phyloP scores from a whole-genome alignment of 352 stramenopile species.

The Pythium sp. region DNA sequence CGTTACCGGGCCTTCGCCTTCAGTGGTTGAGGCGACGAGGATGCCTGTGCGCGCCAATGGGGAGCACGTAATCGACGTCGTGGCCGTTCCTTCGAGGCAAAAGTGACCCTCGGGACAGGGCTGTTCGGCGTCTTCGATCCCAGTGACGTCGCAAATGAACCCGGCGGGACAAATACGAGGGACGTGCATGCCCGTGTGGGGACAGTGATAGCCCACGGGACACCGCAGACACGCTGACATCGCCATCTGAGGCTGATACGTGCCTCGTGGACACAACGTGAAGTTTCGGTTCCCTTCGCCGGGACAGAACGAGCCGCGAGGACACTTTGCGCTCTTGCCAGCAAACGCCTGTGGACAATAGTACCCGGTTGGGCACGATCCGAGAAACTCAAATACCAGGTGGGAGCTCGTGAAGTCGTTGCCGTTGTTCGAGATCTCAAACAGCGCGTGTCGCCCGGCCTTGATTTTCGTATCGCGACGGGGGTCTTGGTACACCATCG shows the following conservation, averaged over 20 bases:
- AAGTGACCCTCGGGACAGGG: conserved; percentile 95
- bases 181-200: conserved; percentile 90
- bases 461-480: conserved; percentile 19
- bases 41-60: conserved; percentile 39
- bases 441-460: conserved; percentile 38
- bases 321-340: conserved; percentile 50
- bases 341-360: conserved; percentile 83
- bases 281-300: conserved; percentile 88
- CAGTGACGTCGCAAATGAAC: conserved; percentile 94
- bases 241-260: conserved; percentile 86
- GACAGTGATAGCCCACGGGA: conserved; percentile 94
- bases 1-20: conserved; percentile 39
- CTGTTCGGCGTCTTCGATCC: conserved; percentile 88
- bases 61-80: conserved; percentile 87
- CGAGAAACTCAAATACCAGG: conserved; percentile 68
- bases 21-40: conserved; percentile 28
- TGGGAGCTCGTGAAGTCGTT: conserved; percentile 90
- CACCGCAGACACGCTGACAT: conserved; percentile 90
- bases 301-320: conserved; percentile 74
- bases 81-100: conserved; percentile 95
- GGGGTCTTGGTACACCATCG: conserved; percentile 37
- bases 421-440: conserved; percentile 95
- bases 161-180: conserved; percentile 93
- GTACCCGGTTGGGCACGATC: conserved; percentile 77
- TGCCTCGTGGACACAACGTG: conserved; percentile 92